These are phyloP conservation scores for Mycena olivaceomarginata DNA, from an alignment of 768 basidiomycete genomes.

Conservation along the genomic window DNA sequence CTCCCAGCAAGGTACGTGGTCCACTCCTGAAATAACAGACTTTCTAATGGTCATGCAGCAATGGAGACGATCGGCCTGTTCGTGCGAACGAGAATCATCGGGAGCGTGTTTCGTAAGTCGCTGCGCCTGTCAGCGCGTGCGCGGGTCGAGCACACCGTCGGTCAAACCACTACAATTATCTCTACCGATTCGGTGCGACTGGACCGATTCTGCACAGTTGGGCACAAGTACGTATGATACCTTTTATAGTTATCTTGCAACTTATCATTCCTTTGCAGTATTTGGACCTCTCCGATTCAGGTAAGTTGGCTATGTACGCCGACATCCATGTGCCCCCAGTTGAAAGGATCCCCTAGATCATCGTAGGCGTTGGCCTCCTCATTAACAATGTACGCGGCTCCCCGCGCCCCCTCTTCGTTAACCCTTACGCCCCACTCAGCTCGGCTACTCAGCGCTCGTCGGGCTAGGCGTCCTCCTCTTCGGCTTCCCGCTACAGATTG, in stretches of 20 bases:
- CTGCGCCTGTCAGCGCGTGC: slow-evolving; percentile 79
- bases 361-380: slow-evolving; percentile 77
- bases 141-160: slow-evolving; percentile 75
- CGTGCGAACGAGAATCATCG: slow-evolving; percentile 67
- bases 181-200: slow-evolving; percentile 77
- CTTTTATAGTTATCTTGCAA: background rate
- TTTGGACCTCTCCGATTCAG: slow-evolving; percentile 74
- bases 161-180: slow-evolving; percentile 83
- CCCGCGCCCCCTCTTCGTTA: background rate
- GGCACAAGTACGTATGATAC: slow-evolving; percentile 59
- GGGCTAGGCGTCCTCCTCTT: slow-evolving; percentile 75
- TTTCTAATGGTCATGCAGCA: slow-evolving; percentile 47
- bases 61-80: slow-evolving; percentile 69
- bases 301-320: too few relatives aligned
- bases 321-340: too few relatives aligned
- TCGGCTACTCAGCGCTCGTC: slow-evolving; percentile 85
- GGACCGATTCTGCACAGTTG: slow-evolving; percentile 67
- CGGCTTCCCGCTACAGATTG: slow-evolving; percentile 75
- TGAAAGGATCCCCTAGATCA: slow-evolving; percentile 57
- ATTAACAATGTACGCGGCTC: slow-evolving; percentile 69
- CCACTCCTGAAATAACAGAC: slow-evolving; percentile 44
- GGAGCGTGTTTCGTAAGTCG: slow-evolving; percentile 78
- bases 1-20: slow-evolving; percentile 59
- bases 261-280: slow-evolving; percentile 50
- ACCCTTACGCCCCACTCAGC: slow-evolving; percentile 50